phyloP scores from a whole-genome alignment of 2,329 filamentous ascomycete genomes.

The Talaromyces sp. region DNA sequence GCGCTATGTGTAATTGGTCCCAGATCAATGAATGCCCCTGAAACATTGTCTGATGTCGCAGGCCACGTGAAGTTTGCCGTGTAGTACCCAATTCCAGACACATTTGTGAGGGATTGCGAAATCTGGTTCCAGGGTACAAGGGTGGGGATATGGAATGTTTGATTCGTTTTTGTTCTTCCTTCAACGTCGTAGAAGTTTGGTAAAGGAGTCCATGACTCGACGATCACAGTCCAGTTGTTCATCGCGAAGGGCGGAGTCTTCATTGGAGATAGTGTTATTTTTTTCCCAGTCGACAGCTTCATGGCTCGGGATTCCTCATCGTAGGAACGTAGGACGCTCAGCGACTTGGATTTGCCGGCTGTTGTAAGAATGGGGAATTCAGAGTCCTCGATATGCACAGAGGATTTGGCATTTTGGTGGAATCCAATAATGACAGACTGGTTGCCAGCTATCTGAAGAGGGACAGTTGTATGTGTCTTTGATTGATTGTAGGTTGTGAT shows the following conservation, averaged over 20 bases:
- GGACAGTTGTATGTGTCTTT: slow-evolving; percentile 33
- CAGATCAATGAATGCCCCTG: slow-evolving; percentile 23
- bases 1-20: slow-evolving; percentile 17
- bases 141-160: slow-evolving; percentile 21
- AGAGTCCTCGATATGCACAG: slow-evolving; percentile 6
- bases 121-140: slow-evolving; percentile 26
- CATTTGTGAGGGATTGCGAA: slow-evolving; percentile 15
- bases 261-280: neutral
- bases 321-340: slow-evolving; percentile 8
- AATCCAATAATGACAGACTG: slow-evolving; percentile 48
- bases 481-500: slow-evolving; percentile 37
- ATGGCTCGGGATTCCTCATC: slow-evolving; percentile 1
- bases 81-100: slow-evolving; percentile 26
- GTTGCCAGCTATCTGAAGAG: slow-evolving; percentile 42
- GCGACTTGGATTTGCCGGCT: neutral
- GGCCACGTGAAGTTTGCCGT: slow-evolving; percentile 18
- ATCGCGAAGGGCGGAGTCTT: neutral
- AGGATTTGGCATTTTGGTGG: neutral
- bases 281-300: slow-evolving; percentile 16
- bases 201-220: slow-evolving; percentile 27
- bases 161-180: slow-evolving; percentile 22
- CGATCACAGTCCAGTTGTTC: slow-evolving; percentile 16
- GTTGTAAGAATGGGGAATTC: slow-evolving; percentile 11
- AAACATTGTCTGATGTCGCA: neutral
- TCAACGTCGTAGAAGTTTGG: slow-evolving; percentile 20